A percentile compares a stretch with the other conserved stretches of the same genome.
Evolutionary conservation across 306 rosid genomes (phyloP).

Genomic region (Carpinus viminea): DNA sequence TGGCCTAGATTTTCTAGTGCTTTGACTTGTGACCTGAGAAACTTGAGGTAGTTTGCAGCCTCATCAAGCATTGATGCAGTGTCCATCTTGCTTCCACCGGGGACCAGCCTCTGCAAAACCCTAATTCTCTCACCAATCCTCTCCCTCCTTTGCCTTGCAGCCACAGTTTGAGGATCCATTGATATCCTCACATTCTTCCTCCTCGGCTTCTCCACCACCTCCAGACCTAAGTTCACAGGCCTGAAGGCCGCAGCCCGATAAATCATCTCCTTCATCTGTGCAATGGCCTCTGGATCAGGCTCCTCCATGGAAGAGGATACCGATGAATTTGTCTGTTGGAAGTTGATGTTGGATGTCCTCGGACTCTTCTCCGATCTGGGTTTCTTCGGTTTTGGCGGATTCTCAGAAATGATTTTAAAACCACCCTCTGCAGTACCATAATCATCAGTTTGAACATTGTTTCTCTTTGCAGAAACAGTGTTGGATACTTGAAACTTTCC

Average conservation of each 20-base stretch:
- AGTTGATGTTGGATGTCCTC: constrained; percentile 67
- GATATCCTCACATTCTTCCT: constrained; percentile 90
- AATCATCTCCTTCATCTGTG: constrained; percentile 96
- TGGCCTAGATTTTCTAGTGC: constrained; percentile 75
- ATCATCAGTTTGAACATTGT: constrained; percentile 38
- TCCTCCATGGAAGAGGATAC: constrained; percentile 51
- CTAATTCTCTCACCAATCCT: constrained; percentile 82
- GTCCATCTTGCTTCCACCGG: constrained; percentile 98
- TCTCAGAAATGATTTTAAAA: constrained; percentile 48
- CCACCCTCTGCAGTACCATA: constrained; percentile 41
- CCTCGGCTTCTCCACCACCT: constrained; percentile 62
- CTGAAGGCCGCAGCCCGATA: constrained; percentile 88
- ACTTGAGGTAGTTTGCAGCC: constrained; percentile 92
- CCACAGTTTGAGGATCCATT: constrained; percentile 92
- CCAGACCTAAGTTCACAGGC: constrained; percentile 82
- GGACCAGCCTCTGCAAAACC: constrained; percentile 85
- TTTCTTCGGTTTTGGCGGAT: constrained; percentile 56
- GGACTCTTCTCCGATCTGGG: constrained; percentile 56
- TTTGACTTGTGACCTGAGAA: constrained; percentile 77
- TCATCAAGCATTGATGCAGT: constrained; percentile 98
- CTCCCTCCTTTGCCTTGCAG: constrained; percentile 95
- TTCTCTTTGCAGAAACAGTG: constrained; percentile 46
- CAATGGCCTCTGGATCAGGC: constrained; percentile 86
- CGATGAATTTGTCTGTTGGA: constrained; percentile 67
- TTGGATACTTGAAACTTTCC: constrained; percentile 28